These are phyloP conservation scores for Lactarius vividus DNA, from an alignment of 768 basidiomycete genomes.

Conservation along the genomic window DNA sequence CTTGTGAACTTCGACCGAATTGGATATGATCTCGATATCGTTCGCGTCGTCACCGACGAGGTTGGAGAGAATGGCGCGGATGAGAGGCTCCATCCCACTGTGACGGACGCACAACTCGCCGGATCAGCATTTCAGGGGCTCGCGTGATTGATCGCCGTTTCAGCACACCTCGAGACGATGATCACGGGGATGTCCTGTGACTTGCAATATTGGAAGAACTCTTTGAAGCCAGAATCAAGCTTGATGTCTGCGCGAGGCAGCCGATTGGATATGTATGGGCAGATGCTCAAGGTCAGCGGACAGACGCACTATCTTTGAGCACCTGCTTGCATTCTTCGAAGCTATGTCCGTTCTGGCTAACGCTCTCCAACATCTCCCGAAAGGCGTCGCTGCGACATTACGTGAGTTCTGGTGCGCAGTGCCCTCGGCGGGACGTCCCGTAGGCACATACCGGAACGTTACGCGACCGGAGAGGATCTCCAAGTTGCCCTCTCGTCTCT, in stretches of 20 bases:
- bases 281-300: neutral
- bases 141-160: neutral
- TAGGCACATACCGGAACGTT: slow-evolving; percentile 58
- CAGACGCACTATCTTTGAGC: slow-evolving; percentile 62
- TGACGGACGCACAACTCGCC: neutral
- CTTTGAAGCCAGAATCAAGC: slow-evolving; percentile 85
- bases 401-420: slow-evolving; percentile 5
- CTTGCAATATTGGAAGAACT: slow-evolving; percentile 85
- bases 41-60: slow-evolving; percentile 72
- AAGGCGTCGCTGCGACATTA: slow-evolving; percentile 70
- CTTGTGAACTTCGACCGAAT: slow-evolving; percentile 67
- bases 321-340: slow-evolving; percentile 85
- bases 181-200: slow-evolving; percentile 78
- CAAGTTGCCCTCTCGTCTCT: slow-evolving; percentile 70
- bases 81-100: slow-evolving; percentile 92
- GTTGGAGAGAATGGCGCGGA: slow-evolving; percentile 84
- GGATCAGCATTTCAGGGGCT: neutral
- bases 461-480: slow-evolving; percentile 63
- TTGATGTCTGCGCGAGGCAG: slow-evolving; percentile 58
- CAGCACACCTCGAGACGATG: slow-evolving; percentile 79
- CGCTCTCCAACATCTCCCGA: slow-evolving; percentile 78
- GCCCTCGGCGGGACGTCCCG: neutral
- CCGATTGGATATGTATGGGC: slow-evolving; percentile 5
- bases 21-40: slow-evolving; percentile 90
- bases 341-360: slow-evolving; percentile 67